Evolutionary conservation across 176 grass and related monocot species (phyloP), one percentile per base, ranked within the genome.

Genomic region (Carex parvula): DNA sequence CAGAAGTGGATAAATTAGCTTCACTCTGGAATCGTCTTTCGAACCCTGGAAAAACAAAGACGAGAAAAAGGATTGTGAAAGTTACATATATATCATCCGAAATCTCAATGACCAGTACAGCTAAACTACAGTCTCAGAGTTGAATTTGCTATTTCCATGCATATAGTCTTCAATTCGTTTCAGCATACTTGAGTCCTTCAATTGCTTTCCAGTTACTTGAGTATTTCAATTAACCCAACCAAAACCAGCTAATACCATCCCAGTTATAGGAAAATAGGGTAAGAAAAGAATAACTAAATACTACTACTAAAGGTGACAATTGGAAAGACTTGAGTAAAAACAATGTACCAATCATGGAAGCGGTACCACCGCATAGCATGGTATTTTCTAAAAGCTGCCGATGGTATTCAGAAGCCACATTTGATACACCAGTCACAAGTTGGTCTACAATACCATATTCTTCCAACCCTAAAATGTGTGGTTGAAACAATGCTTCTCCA

Each of bases 401-500:
- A 81, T 95, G 96, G 86, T 99, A 91, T 84, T 95, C 93, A 11
- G 93, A 90, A 79, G 96, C 89, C 44, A 99, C 93, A 21, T 90
- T 95, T 72, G 93, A 95, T 66, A 95, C 88, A 46, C 91, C 87
- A 24, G 85, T 89, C 83, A 99, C 81, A 70, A 99, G 67, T 87
- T 95, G 93, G 44, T 95, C 93, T 70, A 99, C 96, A 57, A 95
- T 90, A 24, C 93, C 91, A 90, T 93, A 99, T 90, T 99, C 91
- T 88, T 99, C 93, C 24, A 99, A 84, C 1, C 96, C 91, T 82
- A 99, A 90, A 74, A 94, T 93, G 22, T 66, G 84, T 86, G 96
- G 93, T 89, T 95, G 89, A 87, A 99, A 99, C 63, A 99, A 88
- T 86, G 96, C 96, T 92, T 99, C 96, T 32, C 96, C 96, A 84